Base-by-base conservation (phyloP, 2,329 filamentous ascomycete genomes). In the Trichoderma guizhouense region DNA sequence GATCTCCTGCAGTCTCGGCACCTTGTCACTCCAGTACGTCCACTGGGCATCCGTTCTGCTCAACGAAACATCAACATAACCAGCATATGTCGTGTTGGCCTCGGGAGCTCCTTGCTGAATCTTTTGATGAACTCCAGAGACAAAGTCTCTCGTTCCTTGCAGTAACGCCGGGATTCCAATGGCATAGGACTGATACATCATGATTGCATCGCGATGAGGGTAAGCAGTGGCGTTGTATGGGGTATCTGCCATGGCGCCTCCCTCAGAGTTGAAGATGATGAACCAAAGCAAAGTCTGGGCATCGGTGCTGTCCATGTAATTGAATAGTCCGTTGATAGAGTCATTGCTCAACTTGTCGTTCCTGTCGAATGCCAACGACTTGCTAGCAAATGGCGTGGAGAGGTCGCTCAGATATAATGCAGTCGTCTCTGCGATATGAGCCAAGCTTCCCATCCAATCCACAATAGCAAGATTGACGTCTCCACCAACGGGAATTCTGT, bases 151-250 rank as follows among this genome's bases (percentile, higher is more conserved):
- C 2, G 86, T 88, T 14, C 79, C 81, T n/a, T 81, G 73, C 1
- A 81, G 82, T 15, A 90, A 76, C 1, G 79, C 79, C 0, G 83
- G 80, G 0, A 88, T 75, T 21, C 86, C 87, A 58, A 91, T 76
- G 9, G 84, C 87, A 76, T 91, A 91, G 0, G 86, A 87, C 76
- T 92, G 88, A 76, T 89, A 86, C 81, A 89, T 90, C 79, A 91
- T 86, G 53, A 91, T 75, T 74, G 88, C 88, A 81, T 92, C 87
- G 61, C 90, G 86, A 76, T 92, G 90, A 1, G 86, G 85, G 76
- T 90, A 92, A 8, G 89, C 86, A 0, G 89, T 91, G 11, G 85
- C 86, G 74, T 90, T 83, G 73, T 79, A 78, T 0, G 88, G 80
- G 1, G 87, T 81, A 71, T 91, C 88, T 74, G 84, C 85, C 65